Base-by-base conservation (phyloP, 331 rosid genomes). In the Malus hybrid region DNA sequence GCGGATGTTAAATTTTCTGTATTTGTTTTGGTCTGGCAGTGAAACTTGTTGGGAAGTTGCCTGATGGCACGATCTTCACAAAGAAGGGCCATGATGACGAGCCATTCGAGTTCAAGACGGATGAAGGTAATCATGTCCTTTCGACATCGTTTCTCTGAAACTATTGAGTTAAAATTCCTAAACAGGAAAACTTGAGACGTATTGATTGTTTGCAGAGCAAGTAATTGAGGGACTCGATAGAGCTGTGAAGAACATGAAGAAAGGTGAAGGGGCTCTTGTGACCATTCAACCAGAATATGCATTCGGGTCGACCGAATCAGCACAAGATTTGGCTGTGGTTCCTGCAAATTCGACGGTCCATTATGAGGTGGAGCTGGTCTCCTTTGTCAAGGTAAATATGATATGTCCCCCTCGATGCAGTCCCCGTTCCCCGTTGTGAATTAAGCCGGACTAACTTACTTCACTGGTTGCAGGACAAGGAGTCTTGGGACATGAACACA, bases 51-150 rank as follows among this genome's bases (percentile, higher is more conserved):
- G 96, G 98, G n/a, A 91, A 86, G 82, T 79, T 91, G 76, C 85
- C 65, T 5, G 91, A 93, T 27, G 92, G 91, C 61, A 87, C 93
- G 4, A 39, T 89, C 10, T 91, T 91, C 77, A 39, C 71, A 2
- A 85, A 79, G 83, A 93, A 87, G 80, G 93, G 93, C 11, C 74
- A 84, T 7, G 87, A 78, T 28, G 92, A 80, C 63, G 85, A 80
- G 71, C 91, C 88, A 24, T 89, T 84, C 16, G 96, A 93, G 71
- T 93, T 91, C 89, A 89, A 74, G 77, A 80, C 67, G 15, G 92
- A 91, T 10, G 96, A 93, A 82, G 97, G 98, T 90, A 79, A 42
- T 13, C 6, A 5, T 50, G 11, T 6, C 10, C 0, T 16, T 2
- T 33, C 15, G 4, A 5, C 13, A 7, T 13, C n/a, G 6, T 19